Base-by-base conservation (phyloP, 108 stramenopile species). In the Cyclotella sp. region DNA sequence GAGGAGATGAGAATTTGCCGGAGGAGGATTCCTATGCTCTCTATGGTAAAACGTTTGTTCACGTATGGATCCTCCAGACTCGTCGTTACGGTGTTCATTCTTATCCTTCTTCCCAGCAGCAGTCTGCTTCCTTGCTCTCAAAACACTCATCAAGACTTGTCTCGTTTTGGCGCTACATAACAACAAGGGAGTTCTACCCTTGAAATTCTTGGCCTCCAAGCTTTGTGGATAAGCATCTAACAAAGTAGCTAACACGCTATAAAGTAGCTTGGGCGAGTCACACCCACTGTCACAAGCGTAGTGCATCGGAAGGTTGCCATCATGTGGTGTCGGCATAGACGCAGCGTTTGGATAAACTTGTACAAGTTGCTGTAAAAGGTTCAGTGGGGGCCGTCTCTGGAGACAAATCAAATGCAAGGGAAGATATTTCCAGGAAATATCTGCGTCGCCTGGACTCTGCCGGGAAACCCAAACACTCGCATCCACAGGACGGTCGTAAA, bases 291-390 rank as follows among this genome's bases (percentile, higher is more conserved):
- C 75, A 28, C 81, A 78, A 34, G 82, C 62, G 46, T 80, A 83
- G 43, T 86, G 85, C 24, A 86, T 79, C 16, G 85, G 74, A 30
- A 86, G 75, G 52, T 86, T 86, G 29, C 85, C 85, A 72, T 86
- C 82, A 24, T 86, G 73, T 3, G 70, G 81, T 19, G 77, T 82
- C 0, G 72, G 68, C 24, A 71, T 57, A 21, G 74, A 79, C 16
- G 85, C 77, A 45, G 78, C 83, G 12, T 70, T 40, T 24, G 83
- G 83, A 55, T 84, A 81, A 9, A 59, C 40, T 34, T 69, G 46
- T 26, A 86, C 40, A 52, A 86, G 24, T 34, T 70, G 60, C 34
- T 69, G 29, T 44, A 86, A 57, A n/a, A 86, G 68, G 16, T 66
- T 43, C 26, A 71, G 19, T 12, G 83, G 75, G n/a, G 83, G 83